phyloP scores from a whole-genome alignment of 306 rosid species.

The Malus orientalis region DNA sequence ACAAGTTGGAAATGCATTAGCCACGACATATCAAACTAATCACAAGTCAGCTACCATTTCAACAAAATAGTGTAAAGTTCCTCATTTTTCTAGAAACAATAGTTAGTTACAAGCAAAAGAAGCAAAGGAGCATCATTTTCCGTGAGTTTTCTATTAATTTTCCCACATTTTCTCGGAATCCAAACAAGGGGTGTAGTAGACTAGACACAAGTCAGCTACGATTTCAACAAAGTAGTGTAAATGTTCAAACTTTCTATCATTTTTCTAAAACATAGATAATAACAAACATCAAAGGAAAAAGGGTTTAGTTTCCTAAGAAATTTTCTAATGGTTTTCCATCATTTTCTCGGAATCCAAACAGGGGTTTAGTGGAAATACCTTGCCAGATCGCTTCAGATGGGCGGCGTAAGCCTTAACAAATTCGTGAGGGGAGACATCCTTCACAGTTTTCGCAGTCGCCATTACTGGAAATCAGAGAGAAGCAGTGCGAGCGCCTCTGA shows the following conservation, averaged over 20 bases:
- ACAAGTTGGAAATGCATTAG: neutral
- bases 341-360: neutral
- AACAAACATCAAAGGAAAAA: neutral
- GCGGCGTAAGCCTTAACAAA: slow-evolving; percentile 49
- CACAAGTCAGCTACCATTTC: neutral
- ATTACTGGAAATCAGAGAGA: slow-evolving; percentile 14
- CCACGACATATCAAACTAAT: neutral
- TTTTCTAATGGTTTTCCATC: neutral
- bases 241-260: neutral
- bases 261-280: neutral
- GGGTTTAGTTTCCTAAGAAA: neutral
- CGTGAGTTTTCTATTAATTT: no score
- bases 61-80: neutral
- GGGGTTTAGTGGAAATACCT: slow-evolving; percentile 13
- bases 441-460: slow-evolving; percentile 47
- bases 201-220: neutral
- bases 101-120: neutral
- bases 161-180: neutral
- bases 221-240: neutral
- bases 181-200: neutral
- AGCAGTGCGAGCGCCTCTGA: neutral
- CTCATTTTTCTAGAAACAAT: neutral
- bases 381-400: slow-evolving; percentile 49
- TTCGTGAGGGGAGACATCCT: slow-evolving; percentile 51
- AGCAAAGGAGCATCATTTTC: neutral